A percentile compares a stretch with the other conserved stretches of the same genome.
Evolutionary conservation across 2,329 filamentous ascomycete species (phyloP).

Genomic region (Phyllosticta capitalensis): DNA sequence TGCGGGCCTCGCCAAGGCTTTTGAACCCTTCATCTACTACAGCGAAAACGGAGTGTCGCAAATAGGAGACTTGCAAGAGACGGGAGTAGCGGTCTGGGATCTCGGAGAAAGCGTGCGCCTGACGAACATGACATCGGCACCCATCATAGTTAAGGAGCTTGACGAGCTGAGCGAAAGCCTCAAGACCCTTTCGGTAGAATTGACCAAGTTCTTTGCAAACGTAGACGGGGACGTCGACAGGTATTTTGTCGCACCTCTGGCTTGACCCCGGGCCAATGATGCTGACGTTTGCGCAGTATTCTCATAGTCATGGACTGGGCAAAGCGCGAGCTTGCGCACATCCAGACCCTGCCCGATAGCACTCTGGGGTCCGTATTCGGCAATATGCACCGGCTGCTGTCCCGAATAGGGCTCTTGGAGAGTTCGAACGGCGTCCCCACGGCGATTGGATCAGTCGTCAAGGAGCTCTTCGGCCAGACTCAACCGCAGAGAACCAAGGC

Average conservation of each 20-base stretch:
- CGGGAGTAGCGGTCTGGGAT: conserved; percentile 89
- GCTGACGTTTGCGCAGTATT: conserved; percentile 47
- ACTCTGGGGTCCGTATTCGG: conserved; percentile 67
- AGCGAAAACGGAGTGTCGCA: conserved; percentile 82
- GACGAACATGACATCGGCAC: conserved; percentile 84
- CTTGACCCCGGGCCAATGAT: conserved; percentile 11
- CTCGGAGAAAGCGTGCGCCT: conserved; percentile 80
- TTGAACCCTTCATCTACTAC: conserved; percentile 91
- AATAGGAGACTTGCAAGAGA: conserved; percentile 80
- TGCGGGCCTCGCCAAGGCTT: conserved; percentile 77
- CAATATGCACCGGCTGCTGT: conserved; percentile 72
- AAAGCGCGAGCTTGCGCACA: conserved; percentile 66
- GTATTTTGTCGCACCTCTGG: conserved; percentile 32
- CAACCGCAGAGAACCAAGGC: conserved; percentile 69
- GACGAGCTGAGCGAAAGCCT: conserved; percentile 79
- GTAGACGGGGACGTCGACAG: conserved; percentile 88
- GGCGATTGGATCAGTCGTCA: conserved; percentile 57
- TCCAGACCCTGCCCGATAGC: conserved; percentile 51
- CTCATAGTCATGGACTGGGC: conserved; percentile 96
- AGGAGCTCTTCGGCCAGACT: conserved; percentile 68
- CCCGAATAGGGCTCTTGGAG: conserved; percentile 42
- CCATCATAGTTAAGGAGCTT: conserved; percentile 74
- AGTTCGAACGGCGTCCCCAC: conserved; percentile 46
- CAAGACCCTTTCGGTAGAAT: conserved; percentile 72
- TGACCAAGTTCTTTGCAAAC: conserved; percentile 86